These are phyloP conservation scores for Lobosporangium transversale DNA, from an alignment of 192 early-diverging fungal species.

Conservation along the genomic window DNA sequence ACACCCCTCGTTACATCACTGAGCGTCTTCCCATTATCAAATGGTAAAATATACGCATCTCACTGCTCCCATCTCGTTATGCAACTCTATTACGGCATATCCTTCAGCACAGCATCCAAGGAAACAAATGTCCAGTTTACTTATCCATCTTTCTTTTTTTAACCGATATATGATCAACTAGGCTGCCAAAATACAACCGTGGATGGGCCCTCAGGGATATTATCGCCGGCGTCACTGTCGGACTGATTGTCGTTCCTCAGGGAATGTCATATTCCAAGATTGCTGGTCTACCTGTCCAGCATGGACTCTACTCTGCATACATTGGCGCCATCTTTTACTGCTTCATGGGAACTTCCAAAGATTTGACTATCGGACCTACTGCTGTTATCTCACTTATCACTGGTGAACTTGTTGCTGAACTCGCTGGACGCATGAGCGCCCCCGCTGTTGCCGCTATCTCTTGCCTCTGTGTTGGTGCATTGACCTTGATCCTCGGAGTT, in stretches of 20 bases:
- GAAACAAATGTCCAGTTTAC: no score
- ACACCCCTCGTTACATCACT: constrained; percentile 33
- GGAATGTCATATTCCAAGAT: constrained; percentile 78
- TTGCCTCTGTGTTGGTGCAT: constrained; percentile 65
- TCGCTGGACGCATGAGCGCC: constrained; percentile 60
- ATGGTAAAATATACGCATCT: constrained; percentile 43
- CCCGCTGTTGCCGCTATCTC: constrained; percentile 74
- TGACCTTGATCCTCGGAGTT: constrained; percentile 76
- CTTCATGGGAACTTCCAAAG: constrained; percentile 82
- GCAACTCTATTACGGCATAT: no score
- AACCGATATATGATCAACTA: no score
- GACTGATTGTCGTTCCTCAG: constrained; percentile 80
- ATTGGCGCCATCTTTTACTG: constrained; percentile 70
- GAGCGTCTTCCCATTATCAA: constrained; percentile 52
- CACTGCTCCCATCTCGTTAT: no score
- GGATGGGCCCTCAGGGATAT: constrained; percentile 62
- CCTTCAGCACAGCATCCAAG: no score
- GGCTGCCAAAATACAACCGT: constrained; percentile 52
- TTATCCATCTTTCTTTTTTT: no score
- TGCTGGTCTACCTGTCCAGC: constrained; percentile 70
- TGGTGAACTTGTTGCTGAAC: constrained; percentile 68
- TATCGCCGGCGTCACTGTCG: constrained; percentile 82
- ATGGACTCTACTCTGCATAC: constrained; percentile 81
- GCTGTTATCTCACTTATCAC: constrained; percentile 82
- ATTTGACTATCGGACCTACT: constrained; percentile 78